Evolutionary conservation across 306 rosid genomes (phyloP).

Genomic region (Pueraria montana): DNA sequence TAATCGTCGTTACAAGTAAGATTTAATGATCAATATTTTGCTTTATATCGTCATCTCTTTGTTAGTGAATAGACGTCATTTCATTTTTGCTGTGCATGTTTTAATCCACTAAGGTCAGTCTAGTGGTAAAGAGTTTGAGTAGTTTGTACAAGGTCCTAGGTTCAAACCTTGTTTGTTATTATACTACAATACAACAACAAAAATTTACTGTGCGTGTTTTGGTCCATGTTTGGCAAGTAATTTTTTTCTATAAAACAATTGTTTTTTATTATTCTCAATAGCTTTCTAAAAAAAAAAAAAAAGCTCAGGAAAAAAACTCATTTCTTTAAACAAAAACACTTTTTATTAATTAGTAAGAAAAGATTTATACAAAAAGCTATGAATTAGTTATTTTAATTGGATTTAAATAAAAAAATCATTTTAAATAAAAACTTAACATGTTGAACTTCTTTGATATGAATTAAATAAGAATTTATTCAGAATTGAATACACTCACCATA

Average conservation of each 20-base stretch:
- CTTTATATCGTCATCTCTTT: background rate
- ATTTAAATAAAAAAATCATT: background rate
- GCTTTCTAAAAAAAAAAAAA: background rate
- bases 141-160: background rate
- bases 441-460: background rate
- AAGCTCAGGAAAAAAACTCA: background rate
- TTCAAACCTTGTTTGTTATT: background rate
- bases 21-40: background rate
- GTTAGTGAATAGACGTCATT: background rate
- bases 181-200: too few relatives aligned
- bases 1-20: conserved; percentile 58
- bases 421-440: background rate
- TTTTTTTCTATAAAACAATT: background rate
- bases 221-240: background rate
- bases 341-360: background rate
- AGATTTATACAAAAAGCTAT: background rate
- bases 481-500: too few relatives aligned
- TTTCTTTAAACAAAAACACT: background rate
- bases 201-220: background rate
- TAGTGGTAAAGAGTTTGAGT: background rate
- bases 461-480: background rate
- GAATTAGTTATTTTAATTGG: background rate
- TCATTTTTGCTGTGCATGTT: background rate
- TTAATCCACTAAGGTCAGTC: too few relatives aligned
- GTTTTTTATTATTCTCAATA: background rate